A percentile compares a stretch with the other conserved stretches of the same genome.
Conservation (phyloP, 2,329 filamentous ascomycete genomes). For the Calonectria henricotiae region DNA sequence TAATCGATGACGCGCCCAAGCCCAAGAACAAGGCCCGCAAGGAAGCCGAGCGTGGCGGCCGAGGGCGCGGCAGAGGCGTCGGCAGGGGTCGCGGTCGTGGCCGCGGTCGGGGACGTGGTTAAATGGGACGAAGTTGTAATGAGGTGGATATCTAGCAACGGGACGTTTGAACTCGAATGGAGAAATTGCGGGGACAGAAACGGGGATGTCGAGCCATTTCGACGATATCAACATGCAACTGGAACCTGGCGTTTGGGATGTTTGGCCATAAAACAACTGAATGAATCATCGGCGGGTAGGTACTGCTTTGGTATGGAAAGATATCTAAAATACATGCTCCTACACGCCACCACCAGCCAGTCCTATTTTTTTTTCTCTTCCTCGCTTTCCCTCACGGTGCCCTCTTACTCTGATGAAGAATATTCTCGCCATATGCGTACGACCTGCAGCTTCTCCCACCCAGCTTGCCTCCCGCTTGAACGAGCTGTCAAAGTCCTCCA, state of each 20-base stretch:
- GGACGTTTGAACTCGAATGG: slow-evolving; percentile 37
- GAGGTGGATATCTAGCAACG: slow-evolving; percentile 29
- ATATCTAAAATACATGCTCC: slow-evolving; percentile 55
- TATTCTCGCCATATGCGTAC: slow-evolving; percentile 83
- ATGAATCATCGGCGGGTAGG: slow-evolving; percentile 53
- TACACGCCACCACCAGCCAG: slow-evolving; percentile 44
- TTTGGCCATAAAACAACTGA: slow-evolving; percentile 54
- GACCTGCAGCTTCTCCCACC: slow-evolving; percentile 95
- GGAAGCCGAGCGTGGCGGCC: slow-evolving; percentile 78
- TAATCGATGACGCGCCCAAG: slow-evolving; percentile 97
- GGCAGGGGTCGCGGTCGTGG: slow-evolving; percentile 71
- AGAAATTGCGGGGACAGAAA: slow-evolving; percentile 37
- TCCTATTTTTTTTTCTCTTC: slow-evolving; percentile 18
- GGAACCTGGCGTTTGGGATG: slow-evolving; percentile 58
- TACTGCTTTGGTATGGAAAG: slow-evolving; percentile 54
- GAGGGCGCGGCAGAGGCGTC: slow-evolving; percentile 69
- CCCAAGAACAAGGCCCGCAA: slow-evolving; percentile 99
- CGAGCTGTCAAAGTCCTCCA: slow-evolving; percentile 88
- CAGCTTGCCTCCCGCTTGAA: slow-evolving; percentile 87
- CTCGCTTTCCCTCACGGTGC: slow-evolving; percentile 19
- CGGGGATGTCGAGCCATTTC: slow-evolving; percentile 45
- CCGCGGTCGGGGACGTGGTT: slow-evolving; percentile 60
- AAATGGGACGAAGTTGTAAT: neutral
- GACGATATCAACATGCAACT: slow-evolving; percentile 53
- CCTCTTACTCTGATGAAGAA: slow-evolving; percentile 19